Conservation (phyloP, 495 filamentous ascomycete species). For the Aspergillus heteromorphus region DNA sequence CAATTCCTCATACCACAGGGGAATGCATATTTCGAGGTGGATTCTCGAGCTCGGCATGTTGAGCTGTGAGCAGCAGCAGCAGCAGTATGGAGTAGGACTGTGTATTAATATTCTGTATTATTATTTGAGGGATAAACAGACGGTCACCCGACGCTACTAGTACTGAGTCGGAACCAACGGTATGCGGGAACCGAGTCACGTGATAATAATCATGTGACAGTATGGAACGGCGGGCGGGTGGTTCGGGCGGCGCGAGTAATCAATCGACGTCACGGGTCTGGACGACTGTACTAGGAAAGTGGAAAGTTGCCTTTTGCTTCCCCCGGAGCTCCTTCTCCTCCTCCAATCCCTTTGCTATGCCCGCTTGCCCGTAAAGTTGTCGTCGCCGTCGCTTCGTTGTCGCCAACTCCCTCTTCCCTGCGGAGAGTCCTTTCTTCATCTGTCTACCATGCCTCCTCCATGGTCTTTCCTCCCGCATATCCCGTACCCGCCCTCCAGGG, state of each 20-base stretch:
- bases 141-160: too few species aligned
- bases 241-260: neutral
- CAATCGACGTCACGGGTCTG: slow-evolving; percentile 9
- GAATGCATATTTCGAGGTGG: too few species aligned
- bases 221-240: too few species aligned
- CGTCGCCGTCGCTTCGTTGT: neutral
- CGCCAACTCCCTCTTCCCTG: neutral
- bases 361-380: neutral
- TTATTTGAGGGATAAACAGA: too few species aligned
- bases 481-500: slow-evolving; percentile 59
- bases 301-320: neutral
- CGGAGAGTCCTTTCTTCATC: slow-evolving; percentile 9
- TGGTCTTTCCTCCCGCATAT: slow-evolving; percentile 49
- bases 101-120: too few species aligned
- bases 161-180: too few species aligned
- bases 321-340: neutral
- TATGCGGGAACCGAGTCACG: too few species aligned
- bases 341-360: neutral
- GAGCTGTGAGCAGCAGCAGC: too few species aligned
- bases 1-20: too few species aligned
- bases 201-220: too few species aligned
- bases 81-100: too few species aligned
- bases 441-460: slow-evolving; percentile 23
- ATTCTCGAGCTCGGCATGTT: too few species aligned
- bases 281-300: neutral